These are phyloP conservation scores for Penicillium sp. DNA, from an alignment of 2,329 filamentous ascomycete genomes.

Conservation along the genomic window DNA sequence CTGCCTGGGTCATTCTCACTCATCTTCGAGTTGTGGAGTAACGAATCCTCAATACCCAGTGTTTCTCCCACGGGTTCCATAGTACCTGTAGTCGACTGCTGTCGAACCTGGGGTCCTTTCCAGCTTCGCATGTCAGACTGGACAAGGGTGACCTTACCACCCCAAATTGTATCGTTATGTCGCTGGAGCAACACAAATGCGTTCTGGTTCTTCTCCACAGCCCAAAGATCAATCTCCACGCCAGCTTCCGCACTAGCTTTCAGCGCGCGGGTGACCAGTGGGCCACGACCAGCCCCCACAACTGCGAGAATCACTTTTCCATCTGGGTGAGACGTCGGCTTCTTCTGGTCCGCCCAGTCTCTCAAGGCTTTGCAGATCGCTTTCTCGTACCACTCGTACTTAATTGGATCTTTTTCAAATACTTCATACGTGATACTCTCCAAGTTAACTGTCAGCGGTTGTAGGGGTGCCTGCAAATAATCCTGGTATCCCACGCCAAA, in stretches of 20 bases:
- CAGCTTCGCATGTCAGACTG: conserved; percentile 97
- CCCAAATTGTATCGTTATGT: conserved; percentile 82
- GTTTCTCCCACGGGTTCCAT: conserved; percentile 35
- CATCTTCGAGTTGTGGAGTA: conserved; percentile 23
- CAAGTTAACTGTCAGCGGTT: conserved; percentile 92
- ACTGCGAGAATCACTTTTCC: conserved; percentile 82
- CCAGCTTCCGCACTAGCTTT: conserved; percentile 74
- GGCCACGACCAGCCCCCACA: conserved; percentile 88
- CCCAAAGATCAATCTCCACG: conserved; percentile 81
- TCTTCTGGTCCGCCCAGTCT: conserved; percentile 72
- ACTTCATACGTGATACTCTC: conserved; percentile 98
- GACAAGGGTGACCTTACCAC: conserved; percentile 75
- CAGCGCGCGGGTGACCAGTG: conserved; percentile 82
- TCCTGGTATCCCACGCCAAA: conserved; percentile 80
- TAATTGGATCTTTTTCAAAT: conserved; percentile 96
- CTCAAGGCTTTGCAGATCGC: conserved; percentile 77
- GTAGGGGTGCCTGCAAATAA: conserved; percentile 90
- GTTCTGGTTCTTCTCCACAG: conserved; percentile 97
- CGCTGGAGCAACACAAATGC: conserved; percentile 89
- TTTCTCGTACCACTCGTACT: conserved; percentile 92
- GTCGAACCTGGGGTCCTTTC: conserved; percentile 66
- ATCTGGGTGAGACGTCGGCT: conserved; percentile 69
- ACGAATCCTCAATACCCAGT: conserved; percentile 31
- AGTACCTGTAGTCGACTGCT: conserved; percentile 17
- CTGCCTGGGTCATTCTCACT: conserved; percentile 42